Percentiles rank a stretch among this genome's conserved stretches.
Conservation (phyloP, 1,284 basidiomycete species). For the Sanghuangporus weigelae region DNA sequence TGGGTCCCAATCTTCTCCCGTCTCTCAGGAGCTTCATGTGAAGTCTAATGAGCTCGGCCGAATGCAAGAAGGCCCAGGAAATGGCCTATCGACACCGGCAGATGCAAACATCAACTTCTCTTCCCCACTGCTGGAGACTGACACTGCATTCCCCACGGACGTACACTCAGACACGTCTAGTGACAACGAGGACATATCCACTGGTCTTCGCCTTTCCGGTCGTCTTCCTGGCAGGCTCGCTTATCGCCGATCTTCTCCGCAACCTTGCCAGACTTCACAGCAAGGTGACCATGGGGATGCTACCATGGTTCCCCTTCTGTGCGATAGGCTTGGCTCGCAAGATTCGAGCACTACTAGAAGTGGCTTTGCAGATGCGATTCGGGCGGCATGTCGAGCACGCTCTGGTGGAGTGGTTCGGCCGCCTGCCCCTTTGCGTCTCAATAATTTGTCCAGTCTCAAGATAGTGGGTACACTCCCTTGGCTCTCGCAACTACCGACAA, state of each 20-base stretch:
- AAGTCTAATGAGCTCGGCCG: neutral
- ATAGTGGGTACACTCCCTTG: neutral
- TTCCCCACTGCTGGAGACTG: slow-evolving; percentile 2
- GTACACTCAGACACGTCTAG: neutral
- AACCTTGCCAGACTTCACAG: neutral
- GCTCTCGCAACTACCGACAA: slow-evolving; percentile 7
- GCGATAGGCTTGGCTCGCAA: neutral
- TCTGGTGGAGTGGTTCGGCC: neutral
- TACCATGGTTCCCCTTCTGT: too few species aligned
- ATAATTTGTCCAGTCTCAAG: neutral
- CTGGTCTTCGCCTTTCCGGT: neutral
- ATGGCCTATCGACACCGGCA: neutral
- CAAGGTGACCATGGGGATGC: neutral
- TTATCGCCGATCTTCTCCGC: neutral
- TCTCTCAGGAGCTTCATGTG: neutral
- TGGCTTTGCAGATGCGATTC: neutral
- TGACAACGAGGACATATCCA: neutral
- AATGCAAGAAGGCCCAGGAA: neutral
- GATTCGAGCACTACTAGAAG: neutral
- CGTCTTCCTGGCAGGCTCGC: neutral
- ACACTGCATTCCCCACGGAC: slow-evolving; percentile 1
- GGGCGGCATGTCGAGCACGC: neutral
- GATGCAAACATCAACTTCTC: neutral
- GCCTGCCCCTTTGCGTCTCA: neutral
- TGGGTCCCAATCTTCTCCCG: neutral